Percentiles rank a stretch among this genome's conserved stretches.
Evolutionary conservation across 306 rosid species (phyloP).

Genomic region (Astragalus glycyphyllos): DNA sequence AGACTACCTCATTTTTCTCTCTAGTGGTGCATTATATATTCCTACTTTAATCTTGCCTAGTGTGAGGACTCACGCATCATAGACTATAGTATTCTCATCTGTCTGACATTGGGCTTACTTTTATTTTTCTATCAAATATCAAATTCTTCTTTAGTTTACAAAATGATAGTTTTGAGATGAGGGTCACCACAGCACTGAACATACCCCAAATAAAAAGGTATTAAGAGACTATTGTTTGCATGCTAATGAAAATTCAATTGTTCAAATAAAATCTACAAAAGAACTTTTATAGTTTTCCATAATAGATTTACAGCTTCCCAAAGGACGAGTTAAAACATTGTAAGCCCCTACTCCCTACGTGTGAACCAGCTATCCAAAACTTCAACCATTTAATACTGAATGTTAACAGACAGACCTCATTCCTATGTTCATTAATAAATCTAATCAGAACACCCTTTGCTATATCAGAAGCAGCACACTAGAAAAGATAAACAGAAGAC

Average conservation of each 20-base stretch:
- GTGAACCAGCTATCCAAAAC: slow-evolving; percentile 30
- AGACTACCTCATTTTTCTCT: slow-evolving; percentile 1
- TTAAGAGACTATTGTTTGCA: not conserved
- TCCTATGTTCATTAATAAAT: slow-evolving; percentile 4
- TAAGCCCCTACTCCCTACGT: not conserved
- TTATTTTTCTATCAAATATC: not conserved
- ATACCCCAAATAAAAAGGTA: slow-evolving; percentile 5
- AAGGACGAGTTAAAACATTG: slow-evolving; percentile 11
- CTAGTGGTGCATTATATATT: not conserved
- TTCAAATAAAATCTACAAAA: slow-evolving; percentile 34
- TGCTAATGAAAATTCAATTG: slow-evolving; percentile 3
- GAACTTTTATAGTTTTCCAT: slow-evolving; percentile 26
- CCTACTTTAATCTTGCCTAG: not conserved
- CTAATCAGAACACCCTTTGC: not conserved
- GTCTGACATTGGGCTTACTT: not conserved
- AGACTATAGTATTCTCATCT: not conserved
- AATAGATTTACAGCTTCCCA: slow-evolving; percentile 11
- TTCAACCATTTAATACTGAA: not conserved
- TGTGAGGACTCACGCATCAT: not conserved
- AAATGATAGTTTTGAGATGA: slow-evolving; percentile 28
- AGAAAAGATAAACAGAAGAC: not conserved
- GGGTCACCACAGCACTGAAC: slow-evolving; percentile 20
- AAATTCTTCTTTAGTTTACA: slow-evolving; percentile 4
- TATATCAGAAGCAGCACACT: not conserved
- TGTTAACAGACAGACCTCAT: slow-evolving; percentile 21